Evolutionary conservation across 257 asterid species (phyloP), one percentile per base, ranked within the genome.

Genomic region (Penstemon newberryi): DNA sequence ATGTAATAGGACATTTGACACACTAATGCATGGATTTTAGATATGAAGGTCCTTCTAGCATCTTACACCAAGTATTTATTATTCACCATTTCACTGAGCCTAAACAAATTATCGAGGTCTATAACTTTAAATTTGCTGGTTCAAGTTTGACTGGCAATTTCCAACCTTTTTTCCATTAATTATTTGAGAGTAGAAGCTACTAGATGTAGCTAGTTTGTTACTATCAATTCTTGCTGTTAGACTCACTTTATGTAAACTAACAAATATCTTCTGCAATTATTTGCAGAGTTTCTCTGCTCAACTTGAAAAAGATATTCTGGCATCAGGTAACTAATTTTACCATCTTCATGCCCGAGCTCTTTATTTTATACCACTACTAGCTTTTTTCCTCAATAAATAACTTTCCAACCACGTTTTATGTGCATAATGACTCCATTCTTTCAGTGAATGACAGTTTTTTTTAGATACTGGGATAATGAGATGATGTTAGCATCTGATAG

Each of bases 251-350:
- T 42, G 25, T 63, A 58, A 38, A 40, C 60, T 72, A 37, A 67
- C 67, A 69, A 61, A 46, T 63, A 47, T 58, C 62, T 19, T 60
- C 49, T 73, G 59, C 70, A 44, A 60, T 65, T 73, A 51, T 19
- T 73, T 84, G 43, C 90, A 91, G 96, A 85, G 77, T 73, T 91
- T 88, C 82, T 85, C 95, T 59, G 97, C 87, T 71, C 95, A 91
- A 84, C 89, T 89, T 70, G 97, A 91, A 82, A 91, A 81, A 70
- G 97, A 91, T 58, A 85, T 86, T 74, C 85, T 91, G 83, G 82
- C 87, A 60, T 91, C 97, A 73, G 97, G 97, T 91, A 87, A 77
- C 56, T 75, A 75, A 38, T 59, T 65, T 73, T 50, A 19, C 60
- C 37, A 39, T 73, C 44, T 8, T 62, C 63, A 3, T 65, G 74